phyloP scores from a whole-genome alignment of 192 early-diverging fungal genomes.

The Coemansia sp. region DNA sequence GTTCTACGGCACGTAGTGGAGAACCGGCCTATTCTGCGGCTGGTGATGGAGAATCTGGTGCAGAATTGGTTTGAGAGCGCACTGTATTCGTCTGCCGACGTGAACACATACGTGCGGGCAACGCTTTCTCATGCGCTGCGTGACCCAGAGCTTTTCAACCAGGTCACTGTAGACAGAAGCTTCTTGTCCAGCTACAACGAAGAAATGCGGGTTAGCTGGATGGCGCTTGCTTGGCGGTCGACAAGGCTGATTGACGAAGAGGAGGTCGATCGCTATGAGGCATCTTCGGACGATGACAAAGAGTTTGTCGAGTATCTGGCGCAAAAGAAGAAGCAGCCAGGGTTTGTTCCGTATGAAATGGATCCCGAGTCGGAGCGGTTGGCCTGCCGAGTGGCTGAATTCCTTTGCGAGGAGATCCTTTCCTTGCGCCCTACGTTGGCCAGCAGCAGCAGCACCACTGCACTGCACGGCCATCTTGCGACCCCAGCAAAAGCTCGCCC shows the following conservation, averaged over 20 bases:
- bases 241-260: constrained; percentile 48
- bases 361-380: constrained; percentile 43
- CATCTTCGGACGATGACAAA: constrained; percentile 8
- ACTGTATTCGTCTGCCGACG: constrained; percentile 65
- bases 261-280: constrained; percentile 44
- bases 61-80: constrained; percentile 71
- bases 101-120: constrained; percentile 67
- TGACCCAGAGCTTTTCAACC: constrained; percentile 65
- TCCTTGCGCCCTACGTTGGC: constrained; percentile 23
- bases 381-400: constrained; percentile 48
- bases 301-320: constrained; percentile 33
- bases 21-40: constrained; percentile 59
- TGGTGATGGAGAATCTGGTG: constrained; percentile 75
- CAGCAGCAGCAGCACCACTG: constrained; percentile 12
- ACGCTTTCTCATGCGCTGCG: constrained; percentile 61
- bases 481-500: constrained; percentile 1
- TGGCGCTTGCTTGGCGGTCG: constrained; percentile 55
- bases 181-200: constrained; percentile 67
- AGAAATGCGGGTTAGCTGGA: constrained; percentile 60
- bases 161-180: constrained; percentile 64
- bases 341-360: constrained; percentile 41
- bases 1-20: constrained; percentile 92
- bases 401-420: constrained; percentile 48
- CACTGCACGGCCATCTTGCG: neutral
- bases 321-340: constrained; percentile 29